A percentile compares a stretch with the other conserved stretches of the same genome.
These are phyloP conservation scores for Ophiostoma australiae DNA, from an alignment of 2,329 filamentous ascomycete genomes.

Conservation along the genomic window DNA sequence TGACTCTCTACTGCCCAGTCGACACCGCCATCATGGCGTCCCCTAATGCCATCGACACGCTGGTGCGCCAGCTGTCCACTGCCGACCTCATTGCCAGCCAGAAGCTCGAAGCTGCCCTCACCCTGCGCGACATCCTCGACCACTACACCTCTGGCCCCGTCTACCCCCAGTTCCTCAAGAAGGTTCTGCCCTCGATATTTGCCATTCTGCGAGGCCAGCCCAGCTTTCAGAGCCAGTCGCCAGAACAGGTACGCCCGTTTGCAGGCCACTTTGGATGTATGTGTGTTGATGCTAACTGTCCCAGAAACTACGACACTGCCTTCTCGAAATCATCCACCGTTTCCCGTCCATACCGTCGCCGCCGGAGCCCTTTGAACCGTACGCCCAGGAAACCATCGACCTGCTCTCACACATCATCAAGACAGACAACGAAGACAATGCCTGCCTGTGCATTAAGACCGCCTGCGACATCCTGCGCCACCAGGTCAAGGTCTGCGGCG, in stretches of 20 bases:
- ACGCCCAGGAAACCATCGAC: slow-evolving; percentile 83
- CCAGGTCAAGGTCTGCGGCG: slow-evolving; percentile 72
- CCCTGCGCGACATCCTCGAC: slow-evolving; percentile 87
- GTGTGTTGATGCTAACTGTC: neutral
- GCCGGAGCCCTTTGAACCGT: slow-evolving; percentile 77
- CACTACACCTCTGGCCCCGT: slow-evolving; percentile 69
- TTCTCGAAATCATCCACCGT: slow-evolving; percentile 91
- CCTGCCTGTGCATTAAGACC: slow-evolving; percentile 95
- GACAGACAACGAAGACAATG: slow-evolving; percentile 97
- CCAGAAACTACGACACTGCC: slow-evolving; percentile 82
- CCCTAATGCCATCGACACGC: slow-evolving; percentile 58
- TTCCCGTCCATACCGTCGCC: slow-evolving; percentile 67
- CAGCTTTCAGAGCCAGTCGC: slow-evolving; percentile 83
- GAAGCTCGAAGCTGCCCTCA: slow-evolving; percentile 75
- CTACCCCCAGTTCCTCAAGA: slow-evolving; percentile 77
- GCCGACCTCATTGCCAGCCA: slow-evolving; percentile 61
- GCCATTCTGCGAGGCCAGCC: slow-evolving; percentile 78
- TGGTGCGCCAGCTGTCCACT: slow-evolving; percentile 51
- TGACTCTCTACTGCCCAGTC: neutral
- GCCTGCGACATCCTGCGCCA: slow-evolving; percentile 95
- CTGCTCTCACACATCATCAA: slow-evolving; percentile 82
- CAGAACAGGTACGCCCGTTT: slow-evolving; percentile 67
- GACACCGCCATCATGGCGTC: slow-evolving; percentile 52
- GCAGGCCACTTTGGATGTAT: neutral
- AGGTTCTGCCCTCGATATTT: slow-evolving; percentile 85